phyloP scores from a whole-genome alignment of 2,329 filamentous ascomycete genomes.

The Onygenales sp. region DNA sequence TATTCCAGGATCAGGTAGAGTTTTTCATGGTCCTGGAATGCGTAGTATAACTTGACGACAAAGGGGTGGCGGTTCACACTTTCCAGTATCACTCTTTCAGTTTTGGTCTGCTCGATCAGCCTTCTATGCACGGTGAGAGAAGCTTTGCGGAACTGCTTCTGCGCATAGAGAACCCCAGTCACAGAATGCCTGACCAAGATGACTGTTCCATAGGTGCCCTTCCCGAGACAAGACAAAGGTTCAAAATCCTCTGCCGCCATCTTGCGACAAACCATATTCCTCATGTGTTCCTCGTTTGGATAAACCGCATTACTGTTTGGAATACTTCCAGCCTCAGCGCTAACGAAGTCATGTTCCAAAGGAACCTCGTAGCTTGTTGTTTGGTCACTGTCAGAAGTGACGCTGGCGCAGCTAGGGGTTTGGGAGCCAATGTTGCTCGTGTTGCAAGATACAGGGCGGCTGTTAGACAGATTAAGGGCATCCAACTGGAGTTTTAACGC shows the following conservation, averaged over 20 bases:
- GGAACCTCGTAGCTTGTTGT: constrained; percentile 76
- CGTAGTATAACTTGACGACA: constrained; percentile 95
- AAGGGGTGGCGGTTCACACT: constrained; percentile 95
- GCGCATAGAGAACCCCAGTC: constrained; percentile 84
- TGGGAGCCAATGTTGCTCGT: constrained; percentile 38
- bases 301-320: constrained; percentile 33
- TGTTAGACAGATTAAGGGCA: constrained; percentile 58
- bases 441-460: constrained; percentile 47
- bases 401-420: constrained; percentile 48
- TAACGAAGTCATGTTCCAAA: constrained; percentile 76
- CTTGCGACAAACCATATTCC: constrained; percentile 55
- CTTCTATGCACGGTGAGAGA: constrained; percentile 92
- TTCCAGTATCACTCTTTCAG: constrained; percentile 87
- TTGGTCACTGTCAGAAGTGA: constrained; percentile 58
- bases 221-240: constrained; percentile 81
- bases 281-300: constrained; percentile 47
- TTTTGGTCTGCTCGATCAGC: constrained; percentile 93
- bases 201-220: constrained; percentile 93
- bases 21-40: constrained; percentile 96
- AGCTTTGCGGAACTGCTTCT: constrained; percentile 98
- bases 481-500: constrained; percentile 75
- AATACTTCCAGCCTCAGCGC: constrained; percentile 39
- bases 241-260: constrained; percentile 91
- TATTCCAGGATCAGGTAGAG: constrained; percentile 97
- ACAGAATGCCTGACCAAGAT: constrained; percentile 80